Base-by-base conservation (phyloP, 306 rosid genomes). In the Glycine tomentella region DNA sequence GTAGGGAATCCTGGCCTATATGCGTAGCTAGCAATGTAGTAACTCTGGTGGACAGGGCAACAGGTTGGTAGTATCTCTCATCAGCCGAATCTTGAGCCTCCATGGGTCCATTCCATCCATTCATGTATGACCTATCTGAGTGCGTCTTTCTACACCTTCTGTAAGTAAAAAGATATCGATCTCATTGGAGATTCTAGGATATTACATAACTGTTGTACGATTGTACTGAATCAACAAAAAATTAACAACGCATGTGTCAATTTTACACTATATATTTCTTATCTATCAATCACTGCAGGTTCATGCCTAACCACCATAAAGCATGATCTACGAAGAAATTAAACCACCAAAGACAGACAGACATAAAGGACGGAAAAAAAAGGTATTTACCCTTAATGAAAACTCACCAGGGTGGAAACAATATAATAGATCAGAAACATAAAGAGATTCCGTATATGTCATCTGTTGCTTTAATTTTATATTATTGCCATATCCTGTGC, bases 371-470 rank as follows among this genome's bases (percentile, higher is more conserved):
- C 25, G 2, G 57, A 34, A 33, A 9, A 34, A n/a, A 57, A 61
- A 48, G 58, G 16, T 13, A 9, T 31, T 48, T 46, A 48, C 7
- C 58, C 59, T 48, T 49, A 8, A 25, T 25, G n/a, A 48, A 77
- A 65, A 77, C 13, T 40, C 62, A 76, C 20, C 4, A 8, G 34
- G 10, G 14, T 49, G 56, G 55, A 16, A 44, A 78, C 44, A 67
- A 52, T 17, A 25, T 8, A 20, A 20, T 44, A 5, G 20, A 78
- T 14, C 38, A 55, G 8, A 6, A 17, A 42, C 33, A 44, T 14
- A 3, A 4, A 53, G 56, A 68, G 76, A 69, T 78, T 55, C 82
- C 68, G 13, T 67, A 12, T 42, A 56, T 56, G 44, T 66, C 67
- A 85, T 7, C 11, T n/a, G 33, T 78, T 56, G 58, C 50, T 20